Conservation (phyloP, 2,329 filamentous ascomycete genomes). For the Pseudocercospora musae region DNA sequence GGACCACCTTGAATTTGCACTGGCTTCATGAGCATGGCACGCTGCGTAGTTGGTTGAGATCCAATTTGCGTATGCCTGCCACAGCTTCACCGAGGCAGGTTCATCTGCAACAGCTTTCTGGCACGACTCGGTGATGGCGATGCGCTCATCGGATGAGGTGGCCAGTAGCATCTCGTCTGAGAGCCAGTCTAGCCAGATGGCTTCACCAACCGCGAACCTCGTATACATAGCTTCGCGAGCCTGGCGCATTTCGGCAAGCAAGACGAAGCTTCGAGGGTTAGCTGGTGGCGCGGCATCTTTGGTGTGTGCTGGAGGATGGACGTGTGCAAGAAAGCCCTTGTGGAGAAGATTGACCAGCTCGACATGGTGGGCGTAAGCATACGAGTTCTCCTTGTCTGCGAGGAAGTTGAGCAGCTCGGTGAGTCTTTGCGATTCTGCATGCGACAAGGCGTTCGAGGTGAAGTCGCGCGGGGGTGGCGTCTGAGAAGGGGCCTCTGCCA, state of each 20-base stretch:
- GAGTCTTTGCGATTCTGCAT: constrained; percentile 44
- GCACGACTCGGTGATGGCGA: constrained; percentile 69
- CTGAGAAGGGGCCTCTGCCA: constrained; percentile 46
- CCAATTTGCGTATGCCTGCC: constrained; percentile 76
- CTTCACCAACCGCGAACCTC: constrained; percentile 69
- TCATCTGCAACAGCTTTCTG: constrained; percentile 68
- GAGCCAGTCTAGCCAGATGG: constrained; percentile 73
- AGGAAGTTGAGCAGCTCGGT: constrained; percentile 44
- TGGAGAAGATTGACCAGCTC: constrained; percentile 49
- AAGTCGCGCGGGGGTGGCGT: constrained; percentile 43
- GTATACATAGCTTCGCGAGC: constrained; percentile 59
- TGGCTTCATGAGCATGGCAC: constrained; percentile 56
- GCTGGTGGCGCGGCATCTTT: constrained; percentile 17
- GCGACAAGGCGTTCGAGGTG: constrained; percentile 42
- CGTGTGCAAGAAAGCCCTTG: constrained; percentile 46
- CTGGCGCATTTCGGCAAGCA: constrained; percentile 46
- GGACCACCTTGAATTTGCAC: constrained; percentile 45
- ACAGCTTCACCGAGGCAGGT: constrained; percentile 69
- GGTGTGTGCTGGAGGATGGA: constrained; percentile 29
- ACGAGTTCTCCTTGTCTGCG: constrained; percentile 48
- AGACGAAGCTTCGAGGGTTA: constrained; percentile 42
- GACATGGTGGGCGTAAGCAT: constrained; percentile 49
- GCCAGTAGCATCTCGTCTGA: constrained; percentile 65
- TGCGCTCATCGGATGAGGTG: constrained; percentile 62
- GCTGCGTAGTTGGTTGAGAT: constrained; percentile 68